phyloP scores from a whole-genome alignment of 352 stramenopile genomes.

The Albugo laibachii region DNA sequence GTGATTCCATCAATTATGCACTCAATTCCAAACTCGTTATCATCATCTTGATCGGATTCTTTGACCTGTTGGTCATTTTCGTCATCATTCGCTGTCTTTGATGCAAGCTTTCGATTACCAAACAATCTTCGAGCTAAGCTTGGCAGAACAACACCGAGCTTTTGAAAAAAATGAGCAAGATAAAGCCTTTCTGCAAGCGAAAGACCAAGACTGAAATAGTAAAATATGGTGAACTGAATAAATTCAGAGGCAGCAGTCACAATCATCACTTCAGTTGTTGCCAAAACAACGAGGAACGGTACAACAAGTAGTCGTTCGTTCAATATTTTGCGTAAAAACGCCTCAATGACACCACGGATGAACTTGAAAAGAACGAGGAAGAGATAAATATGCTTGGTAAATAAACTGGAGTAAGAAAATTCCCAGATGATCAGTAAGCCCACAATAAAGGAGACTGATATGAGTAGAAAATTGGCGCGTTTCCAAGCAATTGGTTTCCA shows the following conservation, averaged over 20 bases:
- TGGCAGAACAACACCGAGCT: constrained; percentile 79
- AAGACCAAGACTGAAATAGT: constrained; percentile 85
- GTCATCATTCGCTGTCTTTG: constrained; percentile 82
- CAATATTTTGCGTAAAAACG: constrained; percentile 67
- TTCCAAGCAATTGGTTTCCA: constrained; percentile 82
- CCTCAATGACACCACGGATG: constrained; percentile 59
- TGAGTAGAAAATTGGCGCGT: constrained; percentile 78
- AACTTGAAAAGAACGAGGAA: constrained; percentile 86
- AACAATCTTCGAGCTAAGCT: constrained; percentile 24
- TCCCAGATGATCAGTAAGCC: constrained; percentile 88
- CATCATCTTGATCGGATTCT: constrained; percentile 87
- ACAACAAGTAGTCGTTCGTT: constrained; percentile 83
- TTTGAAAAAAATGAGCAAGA: constrained; percentile 69
- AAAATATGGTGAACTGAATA: constrained; percentile 88
- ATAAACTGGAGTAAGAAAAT: constrained; percentile 89
- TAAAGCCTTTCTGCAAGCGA: constrained; percentile 90
- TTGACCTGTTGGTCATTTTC: constrained; percentile 77
- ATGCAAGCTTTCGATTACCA: constrained; percentile 19
- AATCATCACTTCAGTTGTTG: constrained; percentile 83
- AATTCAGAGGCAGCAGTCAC: constrained; percentile 92
- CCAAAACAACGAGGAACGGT: constrained; percentile 81
- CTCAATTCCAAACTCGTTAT: constrained; percentile 81
- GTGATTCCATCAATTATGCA: constrained; percentile 80
- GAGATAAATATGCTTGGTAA: constrained; percentile 82
- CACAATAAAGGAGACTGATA: constrained; percentile 62